These are phyloP conservation scores for Nyssa sinensis DNA, from an alignment of 148 eudicot species.

Conservation along the genomic window DNA sequence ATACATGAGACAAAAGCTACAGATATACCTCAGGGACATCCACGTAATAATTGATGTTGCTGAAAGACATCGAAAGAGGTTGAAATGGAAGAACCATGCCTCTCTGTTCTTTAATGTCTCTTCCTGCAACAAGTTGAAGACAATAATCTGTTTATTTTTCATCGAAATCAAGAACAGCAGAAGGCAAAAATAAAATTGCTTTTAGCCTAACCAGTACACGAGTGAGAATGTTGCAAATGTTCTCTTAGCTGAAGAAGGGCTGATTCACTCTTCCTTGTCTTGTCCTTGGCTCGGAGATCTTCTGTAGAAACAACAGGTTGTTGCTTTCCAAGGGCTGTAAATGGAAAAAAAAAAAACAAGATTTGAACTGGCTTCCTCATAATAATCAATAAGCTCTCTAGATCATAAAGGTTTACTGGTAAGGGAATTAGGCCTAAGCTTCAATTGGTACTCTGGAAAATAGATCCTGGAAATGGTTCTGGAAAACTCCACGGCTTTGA, in stretches of 20 bases:
- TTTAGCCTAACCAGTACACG: slow-evolving; percentile 58
- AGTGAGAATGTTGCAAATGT: slow-evolving; percentile 70
- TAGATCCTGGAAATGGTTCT: too few relatives aligned
- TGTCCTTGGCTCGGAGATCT: slow-evolving; percentile 26
- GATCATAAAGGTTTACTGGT: background rate
- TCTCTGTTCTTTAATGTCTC: slow-evolving; percentile 35
- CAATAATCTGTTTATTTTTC: background rate
- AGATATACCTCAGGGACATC: slow-evolving; percentile 78
- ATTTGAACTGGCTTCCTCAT: slow-evolving; percentile 7
- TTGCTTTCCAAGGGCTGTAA: slow-evolving; percentile 73
- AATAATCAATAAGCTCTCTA: slow-evolving; percentile 1
- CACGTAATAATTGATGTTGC: slow-evolving; percentile 71
- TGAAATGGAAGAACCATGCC: slow-evolving; percentile 99
- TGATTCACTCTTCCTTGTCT: slow-evolving; percentile 31
- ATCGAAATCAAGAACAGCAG: background rate
- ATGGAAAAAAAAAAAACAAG: slow-evolving; percentile 9
- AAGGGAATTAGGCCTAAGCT: background rate
- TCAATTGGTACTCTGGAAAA: too few relatives aligned
- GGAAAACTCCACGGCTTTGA: too few relatives aligned
- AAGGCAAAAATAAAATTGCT: background rate
- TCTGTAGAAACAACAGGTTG: slow-evolving; percentile 57
- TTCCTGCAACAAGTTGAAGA: slow-evolving; percentile 46
- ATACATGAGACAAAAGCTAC: slow-evolving; percentile 9
- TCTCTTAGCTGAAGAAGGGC: slow-evolving; percentile 54
- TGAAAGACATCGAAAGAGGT: slow-evolving; percentile 91